Evolutionary conservation across 768 basidiomycete species (phyloP), one percentile per base, ranked within the genome.

Genomic region (Hygrocybe coccinea): DNA sequence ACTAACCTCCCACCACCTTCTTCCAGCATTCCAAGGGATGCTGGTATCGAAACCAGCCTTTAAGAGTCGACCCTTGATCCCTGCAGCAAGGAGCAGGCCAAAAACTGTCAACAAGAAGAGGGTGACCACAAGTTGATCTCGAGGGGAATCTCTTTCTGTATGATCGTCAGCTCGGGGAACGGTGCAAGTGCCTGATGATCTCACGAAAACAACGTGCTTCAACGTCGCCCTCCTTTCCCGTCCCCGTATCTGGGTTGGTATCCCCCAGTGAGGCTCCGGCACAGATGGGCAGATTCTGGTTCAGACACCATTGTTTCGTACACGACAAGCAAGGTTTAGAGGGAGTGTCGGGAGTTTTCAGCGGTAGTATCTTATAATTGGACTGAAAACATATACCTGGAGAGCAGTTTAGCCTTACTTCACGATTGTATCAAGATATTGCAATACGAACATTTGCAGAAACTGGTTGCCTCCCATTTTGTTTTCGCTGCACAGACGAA

Each of bases 131-230:
- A 95, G 77, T 66, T 95, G 93, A 72, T 97, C 94, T 68, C 93
- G 74, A n/a, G 94, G 94, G 17, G 91, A 94, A 75, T 95, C 93
- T 58, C 94, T 83, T 75, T 95, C 93, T 95, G 71, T 60, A 59
- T 56, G 56, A 55, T 59, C 53, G 65, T 65, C 52, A 54, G 56
- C 48, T 59, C 53, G 29, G 56, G 10, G 52, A 50, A 44, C 50
- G 8, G 39, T 50, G 39, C 39, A 55, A 29, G 44, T 9, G 14
- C 22, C 36, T 35, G 11, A 48, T 50, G 37, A 53, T 79, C 92
- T 65, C 71, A 95, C 93, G 91, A 74, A 95, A 95, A 78, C 94
- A 97, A 68, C 93, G 78, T 55, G 93, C 92, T 74, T 95, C 92
- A 21, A 97, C 91, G 70, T 95, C 92, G 41, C 94, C 94, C 70